Base-by-base conservation (phyloP, 2,329 filamentous ascomycete genomes). In the Colletotrichum sp. region DNA sequence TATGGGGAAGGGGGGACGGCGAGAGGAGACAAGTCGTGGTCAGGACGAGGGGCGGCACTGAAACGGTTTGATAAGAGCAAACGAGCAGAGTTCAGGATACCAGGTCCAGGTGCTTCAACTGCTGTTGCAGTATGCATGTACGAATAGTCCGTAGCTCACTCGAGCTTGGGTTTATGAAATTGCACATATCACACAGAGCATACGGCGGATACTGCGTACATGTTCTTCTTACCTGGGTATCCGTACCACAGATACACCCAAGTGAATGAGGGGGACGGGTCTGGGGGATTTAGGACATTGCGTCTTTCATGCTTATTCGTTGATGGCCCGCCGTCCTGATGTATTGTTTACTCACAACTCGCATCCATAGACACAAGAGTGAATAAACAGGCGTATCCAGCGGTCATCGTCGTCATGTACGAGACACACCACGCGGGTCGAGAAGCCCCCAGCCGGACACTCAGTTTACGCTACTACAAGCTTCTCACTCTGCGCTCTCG, bases 1-100 rank as follows among this genome's bases (percentile, higher is more conserved):
- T 77, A 77, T 77, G 75, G 73, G 65, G 63, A 55, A 67, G 71
- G 71, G 71, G 72, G 57, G 59, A 69, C 44, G 16, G 44, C 25
- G 68, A 57, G 44, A 65, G 71, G 66, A 76, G 71, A 65, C 65
- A 76, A 67, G 72, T 68, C 44, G 63, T 72, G 36, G 39, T 57
- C 67, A 75, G 71, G 67, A 75, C 72, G 68, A 68, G 59, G 73
- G 61, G 55, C 63, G 57, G 71, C 55, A 72, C 72, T 77, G 73
- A 73, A 77, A 76, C 73, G 34, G 73, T 57, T 76, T 76, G 73
- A 77, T 77, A 76, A 77, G 73, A 72, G 64, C 67, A 76, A 71
- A 75, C 71, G 55, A 75, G 72, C 36, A 71, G 28, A 74, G 34
- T 39, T 65, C 22, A 68, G 64, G 44, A 72, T 67, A 61, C 72